Conservation (phyloP, 1,284 basidiomycete species). For the Mycena citricolor region DNA sequence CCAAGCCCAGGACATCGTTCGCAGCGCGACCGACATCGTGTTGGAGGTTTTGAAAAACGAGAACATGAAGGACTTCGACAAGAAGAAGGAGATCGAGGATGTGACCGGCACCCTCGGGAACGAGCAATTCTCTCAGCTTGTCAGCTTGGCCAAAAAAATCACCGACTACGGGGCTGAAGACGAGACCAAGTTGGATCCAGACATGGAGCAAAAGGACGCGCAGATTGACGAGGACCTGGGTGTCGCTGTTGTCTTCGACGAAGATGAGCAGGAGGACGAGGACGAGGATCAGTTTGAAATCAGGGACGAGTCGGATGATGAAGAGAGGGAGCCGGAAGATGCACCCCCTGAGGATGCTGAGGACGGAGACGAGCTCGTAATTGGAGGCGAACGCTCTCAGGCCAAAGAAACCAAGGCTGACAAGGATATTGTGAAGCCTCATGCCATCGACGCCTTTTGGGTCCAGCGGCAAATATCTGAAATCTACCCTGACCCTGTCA, state of each 20-base stretch:
- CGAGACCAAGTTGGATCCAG: conserved; percentile 71
- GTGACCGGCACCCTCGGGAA: conserved; percentile 69
- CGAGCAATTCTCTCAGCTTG: conserved; percentile 84
- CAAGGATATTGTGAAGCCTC: conserved; percentile 84
- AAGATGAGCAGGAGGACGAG: conserved; percentile 90
- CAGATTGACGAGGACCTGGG: conserved; percentile 93
- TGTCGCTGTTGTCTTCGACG: conserved; percentile 95
- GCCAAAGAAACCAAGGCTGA: conserved; percentile 55
- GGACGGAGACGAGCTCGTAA: conserved; percentile 63
- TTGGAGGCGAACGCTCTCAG: conserved; percentile 60
- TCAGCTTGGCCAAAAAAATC: conserved; percentile 91
- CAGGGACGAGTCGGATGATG: conserved; percentile 75
- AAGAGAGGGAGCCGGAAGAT: conserved; percentile 64
- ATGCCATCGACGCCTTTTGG: conserved; percentile 97
- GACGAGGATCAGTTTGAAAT: conserved; percentile 86
- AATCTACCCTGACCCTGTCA: conserved; percentile 92
- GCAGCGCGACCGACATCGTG: conserved; percentile 90
- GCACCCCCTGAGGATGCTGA: conserved; percentile 35
- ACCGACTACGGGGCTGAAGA: conserved; percentile 94
- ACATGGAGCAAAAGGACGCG: conserved; percentile 74
- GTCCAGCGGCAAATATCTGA: conserved; percentile 92
- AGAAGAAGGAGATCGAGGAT: conserved; percentile 92
- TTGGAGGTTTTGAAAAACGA: conserved; percentile 92
- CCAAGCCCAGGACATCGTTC: conserved; percentile 93
- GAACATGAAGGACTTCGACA: conserved; percentile 93